phyloP scores from a whole-genome alignment of 352 stramenopile species.

The Phytophthora hybrid region DNA sequence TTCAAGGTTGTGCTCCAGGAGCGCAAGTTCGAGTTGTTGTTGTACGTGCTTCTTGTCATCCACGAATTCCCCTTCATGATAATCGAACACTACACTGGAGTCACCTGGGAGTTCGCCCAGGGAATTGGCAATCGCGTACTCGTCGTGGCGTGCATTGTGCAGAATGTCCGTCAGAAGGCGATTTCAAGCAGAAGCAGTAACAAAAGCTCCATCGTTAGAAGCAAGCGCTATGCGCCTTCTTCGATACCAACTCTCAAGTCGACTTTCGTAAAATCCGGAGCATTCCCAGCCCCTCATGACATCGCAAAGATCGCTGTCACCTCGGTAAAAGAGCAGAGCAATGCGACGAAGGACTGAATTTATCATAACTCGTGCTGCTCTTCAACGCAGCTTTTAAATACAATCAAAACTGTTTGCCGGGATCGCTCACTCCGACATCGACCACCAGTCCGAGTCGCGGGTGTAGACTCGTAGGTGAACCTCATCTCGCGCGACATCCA shows the following conservation, averaged over 20 bases:
- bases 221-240: background rate
- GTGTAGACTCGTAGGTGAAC: slow-evolving; percentile 27
- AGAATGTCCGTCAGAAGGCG: slow-evolving; percentile 25
- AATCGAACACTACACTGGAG: slow-evolving; percentile 17
- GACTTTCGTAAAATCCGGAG: background rate
- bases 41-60: slow-evolving; percentile 25
- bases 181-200: slow-evolving; percentile 6
- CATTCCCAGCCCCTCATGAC: background rate
- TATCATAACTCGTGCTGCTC: background rate
- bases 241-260: background rate
- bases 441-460: slow-evolving; percentile 32
- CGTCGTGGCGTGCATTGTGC: slow-evolving; percentile 25
- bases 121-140: slow-evolving; percentile 17
- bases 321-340: background rate
- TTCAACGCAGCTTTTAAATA: slow-evolving; percentile 17
- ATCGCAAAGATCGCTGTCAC: slow-evolving; percentile 9
- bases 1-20: slow-evolving; percentile 4
- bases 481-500: slow-evolving; percentile 43
- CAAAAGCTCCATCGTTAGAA: background rate
- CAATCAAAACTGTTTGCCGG: slow-evolving; percentile 15
- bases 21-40: slow-evolving; percentile 24
- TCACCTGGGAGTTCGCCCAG: slow-evolving; percentile 30
- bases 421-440: slow-evolving; percentile 14
- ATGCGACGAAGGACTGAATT: background rate
- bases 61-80: slow-evolving; percentile 29